Conservation (phyloP, 495 filamentous ascomycete species). For the Bombardia bombarda region DNA sequence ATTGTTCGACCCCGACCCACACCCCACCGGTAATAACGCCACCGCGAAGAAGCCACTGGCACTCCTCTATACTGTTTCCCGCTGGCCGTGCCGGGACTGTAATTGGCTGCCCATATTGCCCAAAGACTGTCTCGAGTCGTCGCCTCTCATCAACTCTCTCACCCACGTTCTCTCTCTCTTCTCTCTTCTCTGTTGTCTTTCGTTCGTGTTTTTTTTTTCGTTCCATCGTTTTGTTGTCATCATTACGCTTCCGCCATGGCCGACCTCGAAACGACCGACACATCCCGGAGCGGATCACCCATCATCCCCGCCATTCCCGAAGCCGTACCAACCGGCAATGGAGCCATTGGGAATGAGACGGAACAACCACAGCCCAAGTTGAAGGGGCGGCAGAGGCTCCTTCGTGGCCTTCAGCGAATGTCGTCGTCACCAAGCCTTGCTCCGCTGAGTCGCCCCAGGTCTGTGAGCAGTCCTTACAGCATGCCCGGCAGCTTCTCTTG, state of each 20-base stretch:
- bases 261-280: constrained; percentile 8
- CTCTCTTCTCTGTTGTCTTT: background rate
- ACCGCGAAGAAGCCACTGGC: no score
- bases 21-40: no score
- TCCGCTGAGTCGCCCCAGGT: constrained; percentile 55
- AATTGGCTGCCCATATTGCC: no score
- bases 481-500: constrained; percentile 60
- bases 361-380: constrained; percentile 54
- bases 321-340: background rate
- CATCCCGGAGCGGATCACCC: constrained; percentile 1
- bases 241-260: constrained; percentile 14
- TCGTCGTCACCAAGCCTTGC: constrained; percentile 75
- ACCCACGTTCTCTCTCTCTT: background rate
- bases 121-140: no score
- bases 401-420: constrained; percentile 79
- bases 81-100: no score
- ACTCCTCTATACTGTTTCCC: no score
- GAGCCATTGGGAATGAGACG: constrained; percentile 9
- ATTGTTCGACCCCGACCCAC: no score
- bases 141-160: no score
- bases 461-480: constrained; percentile 57
- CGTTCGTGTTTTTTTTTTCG: background rate
- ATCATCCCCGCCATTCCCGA: constrained; percentile 8
- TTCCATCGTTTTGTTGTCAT: background rate
- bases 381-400: constrained; percentile 64